Evolutionary conservation across 164 flowering plant genomes (phyloP), one percentile per base, ranked within the genome.

Genomic region (Magnolia kwangsiensis): DNA sequence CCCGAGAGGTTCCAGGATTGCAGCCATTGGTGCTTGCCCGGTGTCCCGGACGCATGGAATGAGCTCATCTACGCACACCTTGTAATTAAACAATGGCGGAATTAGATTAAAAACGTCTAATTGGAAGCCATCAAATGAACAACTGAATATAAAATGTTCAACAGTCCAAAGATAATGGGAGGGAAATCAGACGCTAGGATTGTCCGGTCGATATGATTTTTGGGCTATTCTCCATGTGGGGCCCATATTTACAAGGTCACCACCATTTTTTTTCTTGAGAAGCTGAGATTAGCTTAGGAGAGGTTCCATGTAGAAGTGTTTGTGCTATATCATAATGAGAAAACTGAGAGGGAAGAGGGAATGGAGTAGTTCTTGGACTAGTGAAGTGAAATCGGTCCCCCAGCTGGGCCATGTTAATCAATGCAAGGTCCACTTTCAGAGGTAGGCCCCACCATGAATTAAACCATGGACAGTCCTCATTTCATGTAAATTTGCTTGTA

Each of bases 11-110:
- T 51, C n/a, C 79, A 77, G 55, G 79, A 77, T 16, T 77, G 79
- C 31, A 77, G 71, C 66, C 79, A 77, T 72, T 77, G 79, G 79
- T 77, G 79, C 55, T 59, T 77, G 24, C 79, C 79, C 10, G 79
- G 79, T 1, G 72, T 77, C 13, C 79, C 79, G 10, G 79, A 77
- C 19, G 51, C 76, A 24, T 75, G 77, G 77, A 67, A 75, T 16
- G 77, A 75, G 64, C 77, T 67, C 8, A 49, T 67, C 64, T 75
- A 75, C 14, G 77, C 77, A n/a, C 20, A 45, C 27, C 61, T 74
- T 2, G 31, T 66, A 21, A 50, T 21, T 29, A 65, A 8, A 31
- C 23, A 7, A 20, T 37, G 18, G 23, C 61, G 18, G 18, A 11
- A 55, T 13, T 55, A 55, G 61, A 11, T 55, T 55, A 11, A 9